Conservation (phyloP, 2,329 filamentous ascomycete genomes). For the Pseudogymnoascus sp. region DNA sequence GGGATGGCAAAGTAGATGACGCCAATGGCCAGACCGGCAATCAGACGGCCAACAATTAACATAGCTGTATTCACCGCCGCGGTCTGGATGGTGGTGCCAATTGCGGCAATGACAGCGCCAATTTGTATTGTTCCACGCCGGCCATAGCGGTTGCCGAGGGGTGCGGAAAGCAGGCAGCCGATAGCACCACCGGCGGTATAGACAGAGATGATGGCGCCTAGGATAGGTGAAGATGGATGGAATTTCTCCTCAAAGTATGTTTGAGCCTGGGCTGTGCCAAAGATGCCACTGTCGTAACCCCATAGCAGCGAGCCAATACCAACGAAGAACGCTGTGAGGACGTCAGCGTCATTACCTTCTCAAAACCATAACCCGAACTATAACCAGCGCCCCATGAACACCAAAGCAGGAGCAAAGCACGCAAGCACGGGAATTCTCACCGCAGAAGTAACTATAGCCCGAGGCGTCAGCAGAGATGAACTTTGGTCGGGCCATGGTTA, state of each 20-base stretch:
- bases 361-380: too few relatives aligned
- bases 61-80: slow-evolving; percentile 28
- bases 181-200: slow-evolving; percentile 30
- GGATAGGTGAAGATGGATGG: not conserved
- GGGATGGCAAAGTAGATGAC: slow-evolving; percentile 11
- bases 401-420: too few relatives aligned
- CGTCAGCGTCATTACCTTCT: too few relatives aligned
- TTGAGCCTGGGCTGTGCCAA: not conserved
- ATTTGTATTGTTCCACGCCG: slow-evolving; percentile 35
- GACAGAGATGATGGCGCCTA: slow-evolving; percentile 18
- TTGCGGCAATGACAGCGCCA: slow-evolving; percentile 30
- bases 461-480: too few relatives aligned
- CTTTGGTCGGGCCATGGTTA: too few relatives aligned
- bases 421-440: too few relatives aligned
- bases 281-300: not conserved
- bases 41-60: slow-evolving; percentile 40
- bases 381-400: too few relatives aligned
- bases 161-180: slow-evolving; percentile 21
- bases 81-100: slow-evolving; percentile 25
- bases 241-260: not conserved
- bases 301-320: not conserved
- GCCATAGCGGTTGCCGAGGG: slow-evolving; percentile 20
- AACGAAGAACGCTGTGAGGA: not conserved
- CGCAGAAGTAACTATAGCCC: too few relatives aligned
- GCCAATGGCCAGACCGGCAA: slow-evolving; percentile 43